A percentile compares a stretch with the other conserved stretches of the same genome.
These are phyloP conservation scores for Gnaphalium uliginosum DNA, from an alignment of 129 eudicot genomes.

Conservation along the genomic window DNA sequence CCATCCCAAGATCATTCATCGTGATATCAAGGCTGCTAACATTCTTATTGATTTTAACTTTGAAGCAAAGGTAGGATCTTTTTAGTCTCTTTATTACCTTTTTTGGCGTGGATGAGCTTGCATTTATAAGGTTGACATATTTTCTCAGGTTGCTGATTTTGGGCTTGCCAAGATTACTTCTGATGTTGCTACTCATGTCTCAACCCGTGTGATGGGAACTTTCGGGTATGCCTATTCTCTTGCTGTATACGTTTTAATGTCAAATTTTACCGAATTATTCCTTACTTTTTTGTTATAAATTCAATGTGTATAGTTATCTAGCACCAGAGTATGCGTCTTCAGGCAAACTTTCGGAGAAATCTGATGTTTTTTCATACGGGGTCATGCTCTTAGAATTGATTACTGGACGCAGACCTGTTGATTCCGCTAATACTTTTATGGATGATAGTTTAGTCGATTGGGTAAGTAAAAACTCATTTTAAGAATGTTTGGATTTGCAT, in stretches of 20 bases:
- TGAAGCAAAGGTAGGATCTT: constrained; percentile 73
- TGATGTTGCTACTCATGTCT: constrained; percentile 84
- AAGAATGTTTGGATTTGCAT: background rate
- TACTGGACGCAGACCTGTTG: constrained; percentile 88
- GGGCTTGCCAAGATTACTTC: constrained; percentile 90
- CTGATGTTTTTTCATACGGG: constrained; percentile 93
- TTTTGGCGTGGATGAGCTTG: constrained; percentile 4
- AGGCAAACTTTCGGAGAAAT: constrained; percentile 79
- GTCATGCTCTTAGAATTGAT: constrained; percentile 89
- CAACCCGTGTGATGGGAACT: constrained; percentile 97
- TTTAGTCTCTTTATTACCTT: background rate
- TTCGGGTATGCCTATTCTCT: constrained; percentile 66
- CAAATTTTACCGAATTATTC: background rate
- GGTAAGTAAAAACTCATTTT: constrained; percentile 49
- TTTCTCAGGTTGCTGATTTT: constrained; percentile 93
- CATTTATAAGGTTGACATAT: background rate
- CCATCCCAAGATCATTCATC: constrained; percentile 91
- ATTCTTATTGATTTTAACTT: constrained; percentile 75
- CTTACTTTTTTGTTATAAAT: constrained; percentile 9
- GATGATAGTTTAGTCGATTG: constrained; percentile 95
- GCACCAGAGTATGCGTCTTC: constrained; percentile 97
- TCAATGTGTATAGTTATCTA: constrained; percentile 54
- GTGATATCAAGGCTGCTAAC: constrained; percentile 96
- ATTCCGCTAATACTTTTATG: constrained; percentile 51
- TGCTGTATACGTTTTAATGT: background rate